Percentiles rank a stretch among this genome's conserved stretches.
These are phyloP conservation scores for Stephania cephalantha DNA, from an alignment of 164 flowering plant species.

Conservation along the genomic window DNA sequence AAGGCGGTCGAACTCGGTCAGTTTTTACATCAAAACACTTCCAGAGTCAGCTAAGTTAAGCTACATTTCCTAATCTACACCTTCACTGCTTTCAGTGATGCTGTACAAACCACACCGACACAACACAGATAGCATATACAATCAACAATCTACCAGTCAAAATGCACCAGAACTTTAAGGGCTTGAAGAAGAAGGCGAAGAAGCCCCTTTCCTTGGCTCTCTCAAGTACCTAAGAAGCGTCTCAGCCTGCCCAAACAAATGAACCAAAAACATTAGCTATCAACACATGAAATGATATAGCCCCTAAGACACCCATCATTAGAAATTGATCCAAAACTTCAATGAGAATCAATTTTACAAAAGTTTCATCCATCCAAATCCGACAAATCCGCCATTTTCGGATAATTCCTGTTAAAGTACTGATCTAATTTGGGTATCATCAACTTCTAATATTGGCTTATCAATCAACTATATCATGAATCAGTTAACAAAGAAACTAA, in stretches of 20 bases:
- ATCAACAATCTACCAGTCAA: neutral
- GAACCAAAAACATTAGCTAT: neutral
- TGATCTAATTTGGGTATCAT: neutral
- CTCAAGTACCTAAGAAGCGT: slow-evolving; percentile 68
- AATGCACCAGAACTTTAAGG: slow-evolving; percentile 20
- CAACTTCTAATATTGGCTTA: neutral
- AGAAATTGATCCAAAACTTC: neutral
- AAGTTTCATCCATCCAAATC: neutral
- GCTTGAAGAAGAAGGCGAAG: slow-evolving; percentile 27
- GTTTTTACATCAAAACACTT: neutral
- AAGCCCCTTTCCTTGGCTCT: slow-evolving; percentile 69
- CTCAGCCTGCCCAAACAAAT: slow-evolving; percentile 63
- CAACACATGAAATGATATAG: neutral
- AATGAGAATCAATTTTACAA: neutral
- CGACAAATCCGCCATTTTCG: too few species aligned
- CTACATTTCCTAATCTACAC: slow-evolving; percentile 1
- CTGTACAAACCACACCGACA: slow-evolving; percentile 19
- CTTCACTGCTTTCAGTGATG: slow-evolving; percentile 8
- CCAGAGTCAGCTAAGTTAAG: neutral
- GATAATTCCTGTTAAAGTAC: neutral
- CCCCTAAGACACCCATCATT: neutral
- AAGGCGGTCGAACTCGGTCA: neutral
- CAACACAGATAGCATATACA: slow-evolving; percentile 15
- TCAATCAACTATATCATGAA: neutral
- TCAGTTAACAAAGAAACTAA: neutral